Percentiles rank a stretch among this genome's conserved stretches.
phyloP scores from a whole-genome alignment of 129 eudicot species.

The Flaveria brownii region DNA sequence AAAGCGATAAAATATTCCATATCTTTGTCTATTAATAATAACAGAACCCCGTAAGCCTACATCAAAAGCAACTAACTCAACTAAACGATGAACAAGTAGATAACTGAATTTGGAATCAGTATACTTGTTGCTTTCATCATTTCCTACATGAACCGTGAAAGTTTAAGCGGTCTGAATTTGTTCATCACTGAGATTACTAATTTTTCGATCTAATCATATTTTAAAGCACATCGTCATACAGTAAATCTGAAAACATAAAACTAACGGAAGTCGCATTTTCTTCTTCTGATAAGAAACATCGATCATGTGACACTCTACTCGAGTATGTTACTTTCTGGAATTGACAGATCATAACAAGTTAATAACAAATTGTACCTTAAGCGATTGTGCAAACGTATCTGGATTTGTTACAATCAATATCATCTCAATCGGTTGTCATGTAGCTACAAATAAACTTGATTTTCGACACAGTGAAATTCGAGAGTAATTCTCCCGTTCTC shows the following conservation, averaged over 20 bases:
- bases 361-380: neutral
- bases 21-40: neutral
- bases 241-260: neutral
- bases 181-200: neutral
- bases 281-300: neutral
- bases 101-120: too few species aligned
- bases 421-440: neutral
- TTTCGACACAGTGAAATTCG: neutral
- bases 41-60: neutral
- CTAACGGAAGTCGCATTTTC: too few species aligned
- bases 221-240: neutral
- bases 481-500: neutral
- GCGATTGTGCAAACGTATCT: neutral
- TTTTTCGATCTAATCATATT: neutral
- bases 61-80: neutral
- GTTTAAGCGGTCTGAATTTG: neutral
- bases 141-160: neutral
- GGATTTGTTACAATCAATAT: neutral
- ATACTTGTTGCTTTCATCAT: too few species aligned
- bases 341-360: neutral
- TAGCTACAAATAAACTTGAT: neutral
- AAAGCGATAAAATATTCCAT: neutral
- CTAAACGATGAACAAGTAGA: neutral
- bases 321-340: neutral
- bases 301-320: neutral